Evolutionary conservation across 106 monocot genomes (phyloP), one percentile per base, ranked within the genome.

Genomic region (Allium sativum): DNA sequence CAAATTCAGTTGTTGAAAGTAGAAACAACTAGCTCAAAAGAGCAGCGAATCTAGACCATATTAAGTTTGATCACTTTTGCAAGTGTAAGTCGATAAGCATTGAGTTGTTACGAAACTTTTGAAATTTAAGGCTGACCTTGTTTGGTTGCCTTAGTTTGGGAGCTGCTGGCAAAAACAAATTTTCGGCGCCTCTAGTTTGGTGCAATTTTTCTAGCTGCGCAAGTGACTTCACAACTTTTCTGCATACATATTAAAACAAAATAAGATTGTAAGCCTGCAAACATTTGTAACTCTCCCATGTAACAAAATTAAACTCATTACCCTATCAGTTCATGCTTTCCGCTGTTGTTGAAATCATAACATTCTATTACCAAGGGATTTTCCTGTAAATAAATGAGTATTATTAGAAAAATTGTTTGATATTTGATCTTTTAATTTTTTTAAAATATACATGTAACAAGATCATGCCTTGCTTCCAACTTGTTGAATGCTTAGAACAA

Each of bases 301-400:
- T 31, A 31, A 31, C 31, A 31, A 15, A 20, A 16, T 40, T 3
- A 67, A 69, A 41, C 16, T 48, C 48, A 54, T 76, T 78, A 93
- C 92, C 92, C 92, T 55, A 93, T 77, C 17, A 93, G 58, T 66
- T 87, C 92, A 70, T 93, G 92, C 42, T 84, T 93, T 20, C 92
- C 92, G 68, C 70, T 84, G 73, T 76, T 78, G 68, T 84, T 93
- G 75, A 88, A 93, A 73, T 93, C 79, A 44, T 81, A 93, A 52
- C 92, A 93, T 58, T 87, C 92, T 31, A 93, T 81, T 45, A 12
- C 72, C 53, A 93, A 66, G 64, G 84, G 92, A 31, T 69, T 87
- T 55, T 93, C 87, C 92, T 3, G 72, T 50, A 58, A 48, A 46
- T 64, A 56, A 15, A 56, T 14, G 15, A 22, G 46, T 14, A 58